Base-by-base conservation (phyloP, 225 moss, liverwort and hornwort genomes). In the Neckera pumila region DNA sequence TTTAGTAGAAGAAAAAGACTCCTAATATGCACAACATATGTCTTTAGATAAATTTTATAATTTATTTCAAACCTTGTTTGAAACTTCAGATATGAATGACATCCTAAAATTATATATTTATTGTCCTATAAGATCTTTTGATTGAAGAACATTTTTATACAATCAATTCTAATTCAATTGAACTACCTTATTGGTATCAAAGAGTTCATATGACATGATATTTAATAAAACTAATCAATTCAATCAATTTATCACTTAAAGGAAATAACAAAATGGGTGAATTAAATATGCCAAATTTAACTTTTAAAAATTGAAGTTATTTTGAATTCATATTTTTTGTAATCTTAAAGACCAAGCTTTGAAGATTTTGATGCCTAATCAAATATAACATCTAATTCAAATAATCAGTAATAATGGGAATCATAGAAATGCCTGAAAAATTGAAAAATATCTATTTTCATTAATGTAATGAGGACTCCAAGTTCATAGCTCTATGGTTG, bases 381-480 rank as follows among this genome's bases (percentile, higher is more conserved):
- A 61, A 56, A 76, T 59, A 16, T 2, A 20, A 31, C 0, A 45
- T 3, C 38, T 53, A 4, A 57, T 43, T 66, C 4, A 23, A 66
- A 33, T 53, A 17, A 51, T 5, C 1, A 17, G 0, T n/a, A 14
- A 49, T 21, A 47, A 27, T 75, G n/a, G 1, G 10, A 85, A 2
- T n/a, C 4, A 51, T 31, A 28, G 1, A 27, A 21, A 78, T 9
- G 3, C 3, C 54, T n/a, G 4, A 31, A 53, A 49, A 18, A 33
- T 3, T 0, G 1, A 49, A 62, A 19, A 7, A 0, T 4, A 28
- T 45, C 1, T 31, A 2, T n/a, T 38, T 79, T 3, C n/a, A 47
- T 28, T 10, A 3, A 59, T 61, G 13, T 80, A 56, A 10, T 20
- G 3, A 72, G 1, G 38, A 0, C 1, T 47, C 26, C 1, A 49